These are phyloP conservation scores for Stemphylium lycopersici DNA, from an alignment of 2,329 filamentous ascomycete genomes.

Conservation along the genomic window DNA sequence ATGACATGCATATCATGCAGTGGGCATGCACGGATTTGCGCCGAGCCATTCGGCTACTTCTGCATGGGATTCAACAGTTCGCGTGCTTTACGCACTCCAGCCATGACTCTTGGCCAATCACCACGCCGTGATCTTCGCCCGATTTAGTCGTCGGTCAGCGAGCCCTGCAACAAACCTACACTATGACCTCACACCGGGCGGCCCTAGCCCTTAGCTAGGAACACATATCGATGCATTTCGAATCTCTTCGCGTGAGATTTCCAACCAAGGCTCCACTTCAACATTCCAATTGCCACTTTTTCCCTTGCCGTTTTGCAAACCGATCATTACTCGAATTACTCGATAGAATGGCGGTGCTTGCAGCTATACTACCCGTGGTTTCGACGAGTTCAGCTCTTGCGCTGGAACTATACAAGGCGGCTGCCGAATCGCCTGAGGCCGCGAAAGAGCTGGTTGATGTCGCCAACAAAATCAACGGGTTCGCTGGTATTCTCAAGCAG, in stretches of 20 bases:
- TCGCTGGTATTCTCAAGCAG: slow-evolving; percentile 47
- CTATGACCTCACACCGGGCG: slow-evolving; percentile 33
- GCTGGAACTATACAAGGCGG: slow-evolving; percentile 42
- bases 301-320: neutral
- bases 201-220: slow-evolving; percentile 15
- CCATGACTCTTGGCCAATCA: slow-evolving; percentile 28
- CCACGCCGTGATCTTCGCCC: slow-evolving; percentile 18
- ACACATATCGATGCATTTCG: slow-evolving; percentile 27
- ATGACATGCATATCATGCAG: slow-evolving; percentile 9
- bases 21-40: slow-evolving; percentile 7
- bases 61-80: slow-evolving; percentile 18
- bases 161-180: slow-evolving; percentile 29
- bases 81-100: slow-evolving; percentile 20
- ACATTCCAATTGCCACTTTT: slow-evolving; percentile 9
- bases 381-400: slow-evolving; percentile 43
- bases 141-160: slow-evolving; percentile 34
- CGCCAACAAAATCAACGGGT: slow-evolving; percentile 44
- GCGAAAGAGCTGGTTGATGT: slow-evolving; percentile 36
- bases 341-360: slow-evolving; percentile 42
- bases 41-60: slow-evolving; percentile 24
- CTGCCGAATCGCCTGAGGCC: slow-evolving; percentile 29
- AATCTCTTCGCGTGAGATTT: slow-evolving; percentile 14
- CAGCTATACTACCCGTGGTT: slow-evolving; percentile 44
- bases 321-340: neutral
- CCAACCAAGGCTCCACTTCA: slow-evolving; percentile 13